Evolutionary conservation across 768 basidiomycete species (phyloP), one percentile per base, ranked within the genome.

Genomic region (Kwoniella sp.): DNA sequence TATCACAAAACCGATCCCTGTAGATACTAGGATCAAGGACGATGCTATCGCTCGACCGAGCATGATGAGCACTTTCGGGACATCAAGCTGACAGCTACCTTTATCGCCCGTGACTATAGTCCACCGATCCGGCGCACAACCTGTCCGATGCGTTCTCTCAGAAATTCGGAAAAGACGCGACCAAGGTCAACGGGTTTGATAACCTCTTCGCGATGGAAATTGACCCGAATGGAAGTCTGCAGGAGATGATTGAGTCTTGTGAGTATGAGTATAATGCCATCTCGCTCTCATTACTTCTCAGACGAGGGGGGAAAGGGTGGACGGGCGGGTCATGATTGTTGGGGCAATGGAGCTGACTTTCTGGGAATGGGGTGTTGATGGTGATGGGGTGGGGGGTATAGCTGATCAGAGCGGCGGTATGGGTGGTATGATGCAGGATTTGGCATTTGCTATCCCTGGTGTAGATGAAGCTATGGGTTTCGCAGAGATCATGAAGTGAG

Each of bases 391-490:
- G 5, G 26, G 46, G 47, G 46, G 40, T 44, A 15, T 44, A 76
- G 77, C 78, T 24, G 78, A 81, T 61, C 67, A 71, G 27, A 77
- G 77, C 36, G 79, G 80, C 27, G 93, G 95, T 84, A 98, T 98
- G 95, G 92, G 92, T 50, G 88, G 89, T 67, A 98, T 99, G 93
- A 96, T 99, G 92, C 96, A 99, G 80, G 96, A 99, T 82, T 85
- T 99, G 48, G 96, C 96, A 0, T 99, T 99, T 76, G 93, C 96
- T 1, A 98, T 99, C 62, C 96, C 96, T 0, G 96, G 96, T 82
- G 95, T 99, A 13, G 96, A 99, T 74, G 96, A 99, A 81, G 96
- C 96, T 2, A 98, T 99, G 96, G 93, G 92, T 68, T 99, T 99
- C 72, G 96, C 96, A 0, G 96, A 99, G 81, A 96, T 99, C 80